phyloP scores from a whole-genome alignment of 2,329 filamentous ascomycete species.

The Fusarium newnesense region DNA sequence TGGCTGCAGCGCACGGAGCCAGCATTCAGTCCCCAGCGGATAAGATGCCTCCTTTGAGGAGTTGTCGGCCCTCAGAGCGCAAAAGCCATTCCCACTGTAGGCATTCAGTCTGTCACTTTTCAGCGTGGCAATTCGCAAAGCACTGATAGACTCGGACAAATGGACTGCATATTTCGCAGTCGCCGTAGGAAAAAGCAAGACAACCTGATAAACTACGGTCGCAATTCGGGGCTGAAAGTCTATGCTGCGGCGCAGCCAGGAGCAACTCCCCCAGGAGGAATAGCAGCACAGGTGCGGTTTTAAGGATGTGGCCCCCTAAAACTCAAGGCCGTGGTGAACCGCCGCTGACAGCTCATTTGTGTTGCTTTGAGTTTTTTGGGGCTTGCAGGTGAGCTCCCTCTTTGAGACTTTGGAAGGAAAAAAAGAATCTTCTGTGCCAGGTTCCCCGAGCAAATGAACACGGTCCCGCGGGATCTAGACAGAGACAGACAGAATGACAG shows the following conservation, averaged over 20 bases:
- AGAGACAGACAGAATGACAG: not conserved
- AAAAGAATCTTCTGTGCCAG: slow-evolving; percentile 33
- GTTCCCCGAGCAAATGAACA: slow-evolving; percentile 10
- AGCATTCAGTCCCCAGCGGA: not conserved
- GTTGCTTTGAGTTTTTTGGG: slow-evolving; percentile 20
- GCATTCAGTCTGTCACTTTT: not conserved
- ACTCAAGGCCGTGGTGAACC: slow-evolving; percentile 7
- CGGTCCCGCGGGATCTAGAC: not conserved
- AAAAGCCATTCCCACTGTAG: not conserved
- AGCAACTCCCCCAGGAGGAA: not conserved
- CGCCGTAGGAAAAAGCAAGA: slow-evolving; percentile 17
- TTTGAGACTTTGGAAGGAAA: slow-evolving; percentile 21
- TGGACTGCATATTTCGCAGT: slow-evolving; percentile 3
- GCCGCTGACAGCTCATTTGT: slow-evolving; percentile 23
- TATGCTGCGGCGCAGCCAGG: slow-evolving; percentile 19
- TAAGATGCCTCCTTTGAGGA: not conserved
- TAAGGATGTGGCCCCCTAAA: slow-evolving; percentile 4
- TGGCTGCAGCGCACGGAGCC: not conserved
- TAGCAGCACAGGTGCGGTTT: slow-evolving; percentile 5
- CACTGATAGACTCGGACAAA: not conserved
- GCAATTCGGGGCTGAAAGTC: slow-evolving; percentile 16
- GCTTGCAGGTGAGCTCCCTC: slow-evolving; percentile 28
- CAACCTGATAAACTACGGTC: not conserved
- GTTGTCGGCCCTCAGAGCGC: not conserved
- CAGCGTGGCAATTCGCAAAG: slow-evolving; percentile 1